Base-by-base conservation (phyloP, 1,284 basidiomycete species). In the Apiotrichum laibachii region DNA sequence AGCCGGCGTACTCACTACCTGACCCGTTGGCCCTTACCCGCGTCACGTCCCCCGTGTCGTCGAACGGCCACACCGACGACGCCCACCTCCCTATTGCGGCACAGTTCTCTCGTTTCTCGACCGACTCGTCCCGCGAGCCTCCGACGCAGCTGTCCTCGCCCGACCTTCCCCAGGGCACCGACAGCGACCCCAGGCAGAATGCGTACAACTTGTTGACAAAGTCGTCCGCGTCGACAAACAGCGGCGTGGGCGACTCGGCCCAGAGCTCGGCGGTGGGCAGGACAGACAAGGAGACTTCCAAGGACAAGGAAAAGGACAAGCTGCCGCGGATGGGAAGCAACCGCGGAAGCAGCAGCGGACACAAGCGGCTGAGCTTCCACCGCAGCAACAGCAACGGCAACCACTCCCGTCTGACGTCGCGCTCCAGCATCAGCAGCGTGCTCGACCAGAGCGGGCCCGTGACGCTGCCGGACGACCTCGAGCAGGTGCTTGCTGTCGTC, bases 31-130 rank as follows among this genome's bases (percentile, higher is more conserved):
- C 59, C 15, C 65, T 72, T 37, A 55, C 65, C 13, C 68, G 66
- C 31, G 67, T 69, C 5, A 47, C 69, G 16, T 70, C 73, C 7
- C 65, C 60, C 16, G 50, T 50, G 33, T 56, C 50, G 22, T 63
- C 61, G 31, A 34, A 50, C 2, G 58, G 46, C 8, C 26, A 48
- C 46, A 51, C 46, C 10, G 49, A 51, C 31, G 88, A 88, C 63
- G 89, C 89, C 0, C 77, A 83, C 42, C 83, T 97, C 9, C 92
- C 93, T 46, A 97, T 97, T 65, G 93, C 93, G 40, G 86, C 92
- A 26, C 88, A 89, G 55, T 97, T 93, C 37, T n/a, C 55, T 9
- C 57, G 63, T 21, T 50, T 57, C 39, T 60, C 59, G 35, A 46
- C 51, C 18, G 62, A 63, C 43, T 63, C 59, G 47, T 46, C 40